Conservation (phyloP, 2,329 filamentous ascomycete genomes). For the Pseudocercospora fuligena region DNA sequence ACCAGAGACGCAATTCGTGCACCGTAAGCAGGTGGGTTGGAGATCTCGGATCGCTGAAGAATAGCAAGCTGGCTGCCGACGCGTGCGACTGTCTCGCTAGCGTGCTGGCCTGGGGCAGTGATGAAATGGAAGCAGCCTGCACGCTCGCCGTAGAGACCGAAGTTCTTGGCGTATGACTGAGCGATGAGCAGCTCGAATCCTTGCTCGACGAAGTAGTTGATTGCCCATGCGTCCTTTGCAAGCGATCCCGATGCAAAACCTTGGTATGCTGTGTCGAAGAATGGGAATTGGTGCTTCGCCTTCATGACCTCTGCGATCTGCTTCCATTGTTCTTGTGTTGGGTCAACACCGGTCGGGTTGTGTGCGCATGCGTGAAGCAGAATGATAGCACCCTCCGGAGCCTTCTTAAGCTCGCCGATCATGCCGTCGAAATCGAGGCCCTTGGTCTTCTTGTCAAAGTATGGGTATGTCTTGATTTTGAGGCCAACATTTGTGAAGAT, state of each 20-base stretch:
- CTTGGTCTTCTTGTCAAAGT: conserved; percentile 87
- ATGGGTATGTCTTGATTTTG: conserved; percentile 81
- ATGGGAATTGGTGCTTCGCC: conserved; percentile 85
- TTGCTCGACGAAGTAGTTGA: conserved; percentile 90
- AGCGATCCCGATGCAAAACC: conserved; percentile 95
- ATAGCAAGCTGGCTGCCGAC: conserved; percentile 90
- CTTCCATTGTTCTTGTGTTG: conserved; percentile 91
- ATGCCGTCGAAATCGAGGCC: conserved; percentile 92
- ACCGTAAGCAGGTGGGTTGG: conserved; percentile 93
- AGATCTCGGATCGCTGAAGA: conserved; percentile 95
- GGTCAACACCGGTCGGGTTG: conserved; percentile 97
- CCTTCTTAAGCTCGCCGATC: conserved; percentile 70
- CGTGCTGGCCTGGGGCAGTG: conserved; percentile 71
- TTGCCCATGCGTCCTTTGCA: conserved; percentile 82
- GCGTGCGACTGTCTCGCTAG: conserved; percentile 62
- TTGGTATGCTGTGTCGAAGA: conserved; percentile 98
- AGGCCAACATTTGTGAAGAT: conserved; percentile 93
- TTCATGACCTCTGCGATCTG: conserved; percentile 79
- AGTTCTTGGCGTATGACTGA: conserved; percentile 61
- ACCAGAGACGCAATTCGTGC: conserved; percentile 84
- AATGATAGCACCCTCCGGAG: conserved; percentile 81
- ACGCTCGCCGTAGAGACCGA: conserved; percentile 91
- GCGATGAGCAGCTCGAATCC: conserved; percentile 71
- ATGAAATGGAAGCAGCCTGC: conserved; percentile 96
- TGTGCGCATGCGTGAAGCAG: conserved; percentile 95